These are phyloP conservation scores for Sclerotinia trifoliorum DNA, from an alignment of 2,329 filamentous ascomycete genomes.

Conservation along the genomic window DNA sequence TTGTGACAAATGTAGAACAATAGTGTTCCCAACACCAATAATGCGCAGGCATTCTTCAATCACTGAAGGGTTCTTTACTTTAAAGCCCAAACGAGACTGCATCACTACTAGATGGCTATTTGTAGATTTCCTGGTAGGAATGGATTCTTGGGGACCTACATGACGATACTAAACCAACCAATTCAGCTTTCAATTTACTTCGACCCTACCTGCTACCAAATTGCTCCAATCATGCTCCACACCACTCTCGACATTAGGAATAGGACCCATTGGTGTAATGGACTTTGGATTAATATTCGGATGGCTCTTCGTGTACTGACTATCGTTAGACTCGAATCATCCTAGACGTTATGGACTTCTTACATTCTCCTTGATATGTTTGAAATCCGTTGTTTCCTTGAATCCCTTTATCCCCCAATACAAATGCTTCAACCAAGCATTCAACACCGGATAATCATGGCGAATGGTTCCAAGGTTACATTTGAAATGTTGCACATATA, in stretches of 20 bases:
- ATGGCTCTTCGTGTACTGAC: conserved; percentile 88
- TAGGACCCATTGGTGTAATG: conserved; percentile 82
- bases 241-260: conserved; percentile 75
- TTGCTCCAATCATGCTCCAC: conserved; percentile 47
- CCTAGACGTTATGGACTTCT: not conserved
- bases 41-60: not conserved
- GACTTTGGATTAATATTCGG: conserved; percentile 61
- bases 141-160: not conserved
- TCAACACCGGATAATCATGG: conserved; percentile 55
- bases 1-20: not conserved
- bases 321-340: not conserved
- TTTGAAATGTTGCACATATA: conserved; percentile 63
- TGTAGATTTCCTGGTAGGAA: not conserved
- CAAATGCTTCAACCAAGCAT: conserved; percentile 58
- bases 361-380: conserved; percentile 52
- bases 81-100: not conserved
- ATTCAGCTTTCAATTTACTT: conserved; percentile 76
- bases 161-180: not conserved
- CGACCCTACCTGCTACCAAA: conserved; percentile 80
- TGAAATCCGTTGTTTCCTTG: conserved; percentile 40
- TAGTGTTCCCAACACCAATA: not conserved
- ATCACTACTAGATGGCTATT: not conserved
- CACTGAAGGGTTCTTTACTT: not conserved
- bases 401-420: conserved; percentile 63
- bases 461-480: conserved; percentile 63